Evolutionary conservation across 2,329 filamentous ascomycete species (phyloP).

Genomic region (Colletotrichum sp.): DNA sequence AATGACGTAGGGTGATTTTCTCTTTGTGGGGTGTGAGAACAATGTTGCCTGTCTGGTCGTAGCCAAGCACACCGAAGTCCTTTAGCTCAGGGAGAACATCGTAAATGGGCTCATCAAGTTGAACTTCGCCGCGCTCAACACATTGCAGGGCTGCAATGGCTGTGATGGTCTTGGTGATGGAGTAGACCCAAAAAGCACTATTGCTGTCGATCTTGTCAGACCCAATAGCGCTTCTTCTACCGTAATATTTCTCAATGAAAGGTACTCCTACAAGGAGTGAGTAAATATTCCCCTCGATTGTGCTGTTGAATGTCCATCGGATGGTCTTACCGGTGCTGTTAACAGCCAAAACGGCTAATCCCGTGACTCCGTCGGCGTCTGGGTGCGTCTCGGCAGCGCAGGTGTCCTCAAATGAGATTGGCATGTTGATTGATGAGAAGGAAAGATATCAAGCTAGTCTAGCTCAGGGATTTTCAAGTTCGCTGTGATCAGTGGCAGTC

Average conservation of each 20-base stretch:
- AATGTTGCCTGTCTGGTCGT: not conserved
- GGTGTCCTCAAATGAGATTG: not conserved
- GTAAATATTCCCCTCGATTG: not conserved
- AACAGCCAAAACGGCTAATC: not conserved
- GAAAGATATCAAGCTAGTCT: not conserved
- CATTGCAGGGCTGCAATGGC: not conserved
- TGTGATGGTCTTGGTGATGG: not conserved
- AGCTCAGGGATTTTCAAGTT: rapidly evolving
- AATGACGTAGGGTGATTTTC: not conserved
- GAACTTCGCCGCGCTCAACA: not conserved
- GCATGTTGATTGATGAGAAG: not conserved
- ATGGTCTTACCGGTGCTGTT: not conserved
- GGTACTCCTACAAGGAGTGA: not conserved
- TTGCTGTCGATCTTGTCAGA: not conserved
- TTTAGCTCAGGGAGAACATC: not conserved
- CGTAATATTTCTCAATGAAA: not conserved
- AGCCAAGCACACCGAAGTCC: not conserved
- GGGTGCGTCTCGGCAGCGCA: not conserved
- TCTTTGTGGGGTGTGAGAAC: not conserved
- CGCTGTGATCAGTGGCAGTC: not conserved
- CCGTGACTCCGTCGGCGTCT: not conserved
- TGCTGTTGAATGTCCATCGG: no score
- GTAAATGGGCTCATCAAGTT: not conserved
- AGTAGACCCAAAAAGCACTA: not conserved
- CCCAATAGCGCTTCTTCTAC: not conserved